Evolutionary conservation across 768 basidiomycete genomes (phyloP).

Genomic region (Rhodotorula diobovata): DNA sequence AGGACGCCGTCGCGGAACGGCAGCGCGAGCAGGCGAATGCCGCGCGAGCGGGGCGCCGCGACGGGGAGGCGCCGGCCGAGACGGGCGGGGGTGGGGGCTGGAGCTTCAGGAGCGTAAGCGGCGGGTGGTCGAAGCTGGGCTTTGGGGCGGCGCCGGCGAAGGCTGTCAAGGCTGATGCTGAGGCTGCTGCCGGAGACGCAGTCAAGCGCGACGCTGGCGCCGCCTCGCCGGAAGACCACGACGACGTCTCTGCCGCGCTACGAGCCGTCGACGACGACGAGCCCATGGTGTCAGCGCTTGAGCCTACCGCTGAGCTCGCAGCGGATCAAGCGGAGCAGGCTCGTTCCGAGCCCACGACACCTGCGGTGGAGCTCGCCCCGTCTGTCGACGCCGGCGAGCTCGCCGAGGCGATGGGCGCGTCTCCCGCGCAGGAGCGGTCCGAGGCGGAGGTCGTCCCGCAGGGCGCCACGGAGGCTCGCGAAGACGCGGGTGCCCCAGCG

Average conservation of each 20-base stretch:
- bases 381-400: slow-evolving; percentile 9
- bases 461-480: neutral
- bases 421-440: neutral
- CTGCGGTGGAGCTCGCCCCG: neutral
- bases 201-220: neutral
- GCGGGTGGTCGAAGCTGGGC: neutral
- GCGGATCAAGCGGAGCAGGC: too few relatives aligned
- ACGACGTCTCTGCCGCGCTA: too few relatives aligned
- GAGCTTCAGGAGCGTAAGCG: slow-evolving; percentile 6
- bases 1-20: neutral
- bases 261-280: too few relatives aligned
- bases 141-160: neutral
- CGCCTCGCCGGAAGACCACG: neutral
- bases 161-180: neutral
- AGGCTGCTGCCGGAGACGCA: neutral
- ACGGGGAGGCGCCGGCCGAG: neutral
- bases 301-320: too few relatives aligned
- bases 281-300: too few relatives aligned
- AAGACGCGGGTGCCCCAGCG: neutral
- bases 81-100: neutral
- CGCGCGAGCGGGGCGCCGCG: neutral
- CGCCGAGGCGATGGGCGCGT: slow-evolving; percentile 8
- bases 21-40: neutral
- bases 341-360: neutral
- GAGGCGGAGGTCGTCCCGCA: neutral